Base-by-base conservation (phyloP, 139 green algal genomes). In the Tetradesmus lagerheimii region DNA sequence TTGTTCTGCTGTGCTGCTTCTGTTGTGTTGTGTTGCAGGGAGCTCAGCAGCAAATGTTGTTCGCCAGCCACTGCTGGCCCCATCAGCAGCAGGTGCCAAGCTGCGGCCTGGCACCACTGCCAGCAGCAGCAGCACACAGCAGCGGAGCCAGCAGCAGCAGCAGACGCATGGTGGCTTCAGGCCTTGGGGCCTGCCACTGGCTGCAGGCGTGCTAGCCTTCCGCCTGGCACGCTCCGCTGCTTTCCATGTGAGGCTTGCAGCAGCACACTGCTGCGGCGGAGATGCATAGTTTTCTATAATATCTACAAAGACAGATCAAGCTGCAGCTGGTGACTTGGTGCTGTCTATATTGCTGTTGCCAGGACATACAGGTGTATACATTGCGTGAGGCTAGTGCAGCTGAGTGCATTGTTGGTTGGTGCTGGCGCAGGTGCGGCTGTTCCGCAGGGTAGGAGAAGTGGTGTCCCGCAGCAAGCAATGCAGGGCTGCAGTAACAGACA, bases 161-260 rank as follows among this genome's bases (percentile, higher is more conserved):
- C 80, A 86, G 41, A 38, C 34, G 15, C 37, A 18, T 14, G 53
- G 53, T 27, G 35, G 37, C 34, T 80, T 83, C 85, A 83, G 41
- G 27, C 29, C 71, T 27, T 89, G 85, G 85, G 43, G n/a, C 6
- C 12, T 89, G 11, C 71, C 85, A 6, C 31, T 89, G 31, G 85
- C 53, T 16, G 77, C 85, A 53, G 85, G 71, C 11, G 47, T 53
- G 23, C 18, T 89, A 1, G 18, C 80, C 29, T 50, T 89, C 38
- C 85, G 80, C 34, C 25, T 84, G 31, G 85, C 85, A 8, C 71
- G 45, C 31, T 75, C 76, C 53, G 74, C 85, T 34, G 47, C 57
- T 79, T 77, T 18, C 23, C 83, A 80, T 38, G 62, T 80, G 37
- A 80, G 57, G 47, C 66, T 76, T 31, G 66, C 23, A 47, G 23